These are phyloP conservation scores for Noccaea caerulescens DNA, from an alignment of 345 rosid genomes.

Conservation along the genomic window DNA sequence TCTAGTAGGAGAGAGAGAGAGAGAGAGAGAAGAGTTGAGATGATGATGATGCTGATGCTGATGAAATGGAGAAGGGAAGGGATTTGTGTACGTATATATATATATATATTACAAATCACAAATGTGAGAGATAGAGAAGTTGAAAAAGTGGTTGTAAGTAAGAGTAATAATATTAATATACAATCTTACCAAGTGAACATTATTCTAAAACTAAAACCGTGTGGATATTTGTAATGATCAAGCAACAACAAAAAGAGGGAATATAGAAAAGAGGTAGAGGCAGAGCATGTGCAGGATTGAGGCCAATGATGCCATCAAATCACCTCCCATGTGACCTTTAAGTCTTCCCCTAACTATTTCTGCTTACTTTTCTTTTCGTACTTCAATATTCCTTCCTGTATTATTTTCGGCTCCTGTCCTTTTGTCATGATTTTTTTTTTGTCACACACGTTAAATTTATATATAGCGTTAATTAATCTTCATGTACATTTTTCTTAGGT, in stretches of 20 bases:
- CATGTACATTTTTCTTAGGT: too few species aligned
- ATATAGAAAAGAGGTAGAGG: conserved; percentile 35
- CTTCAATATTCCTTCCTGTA: conserved; percentile 37
- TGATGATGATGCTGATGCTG: neutral
- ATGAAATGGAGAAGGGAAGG: conserved; percentile 32
- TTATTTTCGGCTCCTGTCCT: conserved; percentile 16
- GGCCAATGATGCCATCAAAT: conserved; percentile 41
- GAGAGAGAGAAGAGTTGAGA: conserved; percentile 11
- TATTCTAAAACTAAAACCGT: conserved; percentile 36
- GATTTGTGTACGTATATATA: conserved; percentile 33
- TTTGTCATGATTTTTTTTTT: conserved; percentile 11
- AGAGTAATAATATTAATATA: neutral
- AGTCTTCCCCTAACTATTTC: conserved; percentile 34
- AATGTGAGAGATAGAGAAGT: neutral
- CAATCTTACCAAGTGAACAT: conserved; percentile 28
- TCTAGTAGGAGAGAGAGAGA: conserved; percentile 3
- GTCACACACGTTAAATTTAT: neutral
- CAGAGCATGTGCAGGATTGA: conserved; percentile 44
- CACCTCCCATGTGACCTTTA: conserved; percentile 43
- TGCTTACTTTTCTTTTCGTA: conserved; percentile 42
- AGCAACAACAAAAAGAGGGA: conserved; percentile 18
- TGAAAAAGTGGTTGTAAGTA: conserved; percentile 16
- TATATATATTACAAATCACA: conserved; percentile 19
- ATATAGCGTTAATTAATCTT: neutral
- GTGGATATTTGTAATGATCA: conserved; percentile 24